Evolutionary conservation across 768 basidiomycete species (phyloP).

Genomic region (Sporobolomyces pararoseus): DNA sequence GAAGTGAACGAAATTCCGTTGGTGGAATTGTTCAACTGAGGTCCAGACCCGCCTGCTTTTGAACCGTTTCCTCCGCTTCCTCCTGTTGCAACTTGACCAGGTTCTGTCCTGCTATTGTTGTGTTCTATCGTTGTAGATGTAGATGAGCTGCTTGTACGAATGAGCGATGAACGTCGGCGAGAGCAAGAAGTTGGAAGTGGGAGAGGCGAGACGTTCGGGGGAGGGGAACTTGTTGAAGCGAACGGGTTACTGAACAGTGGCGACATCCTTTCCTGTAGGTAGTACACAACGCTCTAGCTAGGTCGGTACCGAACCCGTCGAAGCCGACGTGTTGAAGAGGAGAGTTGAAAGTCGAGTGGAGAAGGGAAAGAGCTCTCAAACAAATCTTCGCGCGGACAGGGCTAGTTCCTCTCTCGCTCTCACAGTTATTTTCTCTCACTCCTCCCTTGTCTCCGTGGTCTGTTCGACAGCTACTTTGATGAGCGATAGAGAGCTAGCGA

Average conservation of each 20-base stretch:
- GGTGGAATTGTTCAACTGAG: neutral
- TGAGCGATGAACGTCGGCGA: slow-evolving; percentile 13
- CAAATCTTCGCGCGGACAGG: no score
- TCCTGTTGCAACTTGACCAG: neutral
- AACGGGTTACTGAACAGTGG: slow-evolving; percentile 37
- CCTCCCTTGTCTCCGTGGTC: no score
- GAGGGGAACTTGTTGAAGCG: neutral
- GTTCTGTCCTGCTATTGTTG: neutral
- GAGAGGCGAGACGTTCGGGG: neutral
- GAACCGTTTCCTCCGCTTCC: neutral
- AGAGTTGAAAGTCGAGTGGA: no score
- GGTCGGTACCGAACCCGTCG: no score
- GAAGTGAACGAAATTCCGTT: slow-evolving; percentile 27
- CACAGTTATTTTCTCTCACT: no score
- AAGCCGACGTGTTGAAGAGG: no score
- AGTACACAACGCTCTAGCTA: no score
- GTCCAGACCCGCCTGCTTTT: neutral
- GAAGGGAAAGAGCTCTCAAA: no score
- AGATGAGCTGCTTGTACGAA: neutral
- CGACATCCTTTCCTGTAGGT: neutral
- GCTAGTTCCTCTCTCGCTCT: no score
- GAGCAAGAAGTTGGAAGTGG: no score
- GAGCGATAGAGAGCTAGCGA: no score
- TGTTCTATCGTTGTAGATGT: neutral
- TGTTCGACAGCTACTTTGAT: no score